These are phyloP conservation scores for Rhododendron ferrugineum DNA, from an alignment of 148 eudicot genomes.

Conservation along the genomic window DNA sequence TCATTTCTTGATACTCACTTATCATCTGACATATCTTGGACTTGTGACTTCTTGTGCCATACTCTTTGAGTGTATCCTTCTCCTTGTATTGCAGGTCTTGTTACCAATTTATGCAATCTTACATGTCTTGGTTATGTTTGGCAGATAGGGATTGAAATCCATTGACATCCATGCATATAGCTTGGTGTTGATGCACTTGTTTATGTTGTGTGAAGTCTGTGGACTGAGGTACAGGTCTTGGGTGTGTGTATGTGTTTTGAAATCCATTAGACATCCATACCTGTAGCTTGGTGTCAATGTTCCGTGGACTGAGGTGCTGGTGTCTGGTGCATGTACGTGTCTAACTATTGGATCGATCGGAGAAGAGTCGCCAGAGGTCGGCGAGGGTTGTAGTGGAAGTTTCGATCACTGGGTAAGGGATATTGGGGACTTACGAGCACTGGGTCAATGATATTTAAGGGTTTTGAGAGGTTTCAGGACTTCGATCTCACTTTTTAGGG, in stretches of 20 bases:
- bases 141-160: neutral
- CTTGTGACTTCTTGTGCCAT: neutral
- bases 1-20: neutral
- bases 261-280: neutral
- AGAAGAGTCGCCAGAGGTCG: too few relatives aligned
- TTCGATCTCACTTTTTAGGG: too few relatives aligned
- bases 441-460: too few relatives aligned
- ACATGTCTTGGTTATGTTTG: neutral
- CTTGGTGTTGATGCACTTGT: neutral
- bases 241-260: neutral
- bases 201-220: neutral
- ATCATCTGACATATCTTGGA: neutral
- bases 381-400: too few relatives aligned
- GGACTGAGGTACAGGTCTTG: neutral
- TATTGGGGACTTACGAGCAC: too few relatives aligned
- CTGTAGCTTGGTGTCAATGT: neutral
- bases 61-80: neutral
- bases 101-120: neutral
- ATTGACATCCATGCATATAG: neutral
- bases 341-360: neutral
- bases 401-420: too few relatives aligned
- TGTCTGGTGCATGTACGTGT: neutral
- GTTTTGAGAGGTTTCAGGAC: too few relatives aligned
- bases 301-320: neutral
- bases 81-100: neutral